Base-by-base conservation (phyloP, 1,284 basidiomycete genomes). In the Porodaedalea pini region DNA sequence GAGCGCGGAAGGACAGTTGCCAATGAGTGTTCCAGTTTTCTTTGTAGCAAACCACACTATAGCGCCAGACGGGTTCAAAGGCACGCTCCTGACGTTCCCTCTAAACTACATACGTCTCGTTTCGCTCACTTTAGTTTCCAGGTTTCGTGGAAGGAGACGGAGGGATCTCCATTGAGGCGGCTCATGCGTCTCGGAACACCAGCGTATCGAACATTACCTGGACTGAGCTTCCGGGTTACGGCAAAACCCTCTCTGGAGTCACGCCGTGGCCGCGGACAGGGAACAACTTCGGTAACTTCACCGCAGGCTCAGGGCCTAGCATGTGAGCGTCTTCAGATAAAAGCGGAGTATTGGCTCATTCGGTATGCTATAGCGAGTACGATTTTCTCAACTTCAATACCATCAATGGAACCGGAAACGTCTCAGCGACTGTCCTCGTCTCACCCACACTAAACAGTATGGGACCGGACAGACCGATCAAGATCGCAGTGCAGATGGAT, bases 141-240 rank as follows among this genome's bases (percentile, higher is more conserved):
- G 45, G 85, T 4, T 84, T 84, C 60, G 78, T 88, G 19, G 81
- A 88, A 64, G 81, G 81, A 13, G 78, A 80, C 51, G 82, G 83
- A 8, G 79, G 76, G 15, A 74, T 88, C 41, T 81, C 82, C 1
- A 83, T 88, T 39, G 85, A 89, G 64, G 85, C 84, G 10, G 78
- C 75, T 2, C 84, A 86, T 65, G 70, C 78, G 0, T 68, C 74
- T 15, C 73, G 80, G 15, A 83, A 82, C 65, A 80, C 75, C 2
- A 69, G 77, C 11, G 79, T 81, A 4, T 69, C 72, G 32, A 78
- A 78, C 7, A 73, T 83, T 29, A 67, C 75, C 2, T 88, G 85
- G 85, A 75, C 72, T 13, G 77, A 81, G 40, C 69, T 87, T 3
- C 82, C 82, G 1, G 80, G 78, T 2, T 78, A 83, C 51, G 83